Evolutionary conservation across 129 eudicot species (phyloP).

Genomic region (Arctium lappa): DNA sequence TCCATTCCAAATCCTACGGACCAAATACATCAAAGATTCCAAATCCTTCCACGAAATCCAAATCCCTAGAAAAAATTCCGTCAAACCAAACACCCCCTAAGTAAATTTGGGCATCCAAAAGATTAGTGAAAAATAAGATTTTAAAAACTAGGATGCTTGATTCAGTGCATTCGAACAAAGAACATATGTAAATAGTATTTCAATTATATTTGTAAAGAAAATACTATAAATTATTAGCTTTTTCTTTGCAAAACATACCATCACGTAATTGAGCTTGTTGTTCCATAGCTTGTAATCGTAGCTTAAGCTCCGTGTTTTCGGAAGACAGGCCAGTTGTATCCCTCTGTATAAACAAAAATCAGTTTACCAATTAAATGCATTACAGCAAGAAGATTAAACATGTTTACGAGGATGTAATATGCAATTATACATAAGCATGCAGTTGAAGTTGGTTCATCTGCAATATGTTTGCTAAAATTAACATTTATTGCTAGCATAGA

Average conservation of each 20-base stretch:
- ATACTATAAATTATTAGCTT: not conserved
- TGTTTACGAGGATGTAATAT: not conserved
- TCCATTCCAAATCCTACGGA: no score
- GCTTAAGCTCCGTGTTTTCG: conserved; percentile 83
- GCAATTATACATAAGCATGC: not conserved
- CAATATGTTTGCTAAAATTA: not conserved
- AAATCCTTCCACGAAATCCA: no score
- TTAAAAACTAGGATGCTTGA: not conserved
- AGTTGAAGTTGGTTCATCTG: not conserved
- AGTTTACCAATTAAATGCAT: not conserved
- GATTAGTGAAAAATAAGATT: not conserved
- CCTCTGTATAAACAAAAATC: conserved; percentile 46
- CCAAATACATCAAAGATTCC: no score
- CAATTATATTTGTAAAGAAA: not conserved
- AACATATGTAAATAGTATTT: not conserved
- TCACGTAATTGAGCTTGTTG: conserved; percentile 90
- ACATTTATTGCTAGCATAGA: not conserved
- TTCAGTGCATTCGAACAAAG: not conserved
- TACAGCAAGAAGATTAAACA: not conserved
- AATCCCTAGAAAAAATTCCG: no score
- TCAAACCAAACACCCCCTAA: no score
- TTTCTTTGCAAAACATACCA: conserved; percentile 37
- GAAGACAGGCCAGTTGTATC: conserved; percentile 69
- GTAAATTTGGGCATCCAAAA: not conserved
- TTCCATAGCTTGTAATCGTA: conserved; percentile 81